Percentiles rank a stretch among this genome's conserved stretches.
phyloP scores from a whole-genome alignment of 768 basidiomycete species.

The Auriculariales sp. region DNA sequence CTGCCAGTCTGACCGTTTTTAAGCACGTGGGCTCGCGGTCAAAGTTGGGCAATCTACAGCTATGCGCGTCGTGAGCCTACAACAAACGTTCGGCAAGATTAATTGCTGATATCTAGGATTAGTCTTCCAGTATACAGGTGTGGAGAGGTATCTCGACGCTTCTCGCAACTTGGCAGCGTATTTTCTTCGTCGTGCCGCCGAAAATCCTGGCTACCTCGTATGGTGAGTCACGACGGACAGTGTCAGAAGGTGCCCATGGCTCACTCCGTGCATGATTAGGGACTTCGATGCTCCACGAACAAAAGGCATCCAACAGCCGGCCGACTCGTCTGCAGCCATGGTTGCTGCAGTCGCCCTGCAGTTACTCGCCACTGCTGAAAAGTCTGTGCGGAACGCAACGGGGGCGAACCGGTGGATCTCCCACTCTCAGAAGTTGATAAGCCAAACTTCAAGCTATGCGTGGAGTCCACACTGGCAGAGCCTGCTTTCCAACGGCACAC shows the following conservation, averaged over 20 bases:
- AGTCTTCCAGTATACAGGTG: conserved; percentile 3
- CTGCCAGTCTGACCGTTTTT: background rate
- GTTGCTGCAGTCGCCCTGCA: conserved; percentile 5
- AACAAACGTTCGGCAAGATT: background rate
- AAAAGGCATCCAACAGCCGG: background rate
- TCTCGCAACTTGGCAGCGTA: conserved; percentile 1
- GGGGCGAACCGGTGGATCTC: background rate
- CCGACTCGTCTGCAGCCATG: conserved; percentile 7
- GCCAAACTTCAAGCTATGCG: conserved; percentile 32
- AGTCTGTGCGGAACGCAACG: background rate
- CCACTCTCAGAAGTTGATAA: conserved; percentile 24
- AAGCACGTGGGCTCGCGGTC: conserved; percentile 63
- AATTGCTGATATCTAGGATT: background rate
- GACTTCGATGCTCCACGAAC: conserved; percentile 9
- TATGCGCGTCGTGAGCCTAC: conserved; percentile 49
- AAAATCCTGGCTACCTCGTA: background rate
- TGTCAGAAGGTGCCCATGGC: background rate
- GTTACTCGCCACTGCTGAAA: conserved; percentile 3
- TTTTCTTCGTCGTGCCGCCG: background rate
- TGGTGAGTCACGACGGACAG: background rate
- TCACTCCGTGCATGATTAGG: background rate
- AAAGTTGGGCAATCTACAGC: conserved; percentile 59
- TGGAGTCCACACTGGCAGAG: conserved; percentile 53
- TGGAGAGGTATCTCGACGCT: conserved; percentile 1
- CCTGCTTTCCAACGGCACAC: conserved; percentile 50